Conservation (phyloP, 257 asterid species). For the Fraxinus quadrangulata region DNA sequence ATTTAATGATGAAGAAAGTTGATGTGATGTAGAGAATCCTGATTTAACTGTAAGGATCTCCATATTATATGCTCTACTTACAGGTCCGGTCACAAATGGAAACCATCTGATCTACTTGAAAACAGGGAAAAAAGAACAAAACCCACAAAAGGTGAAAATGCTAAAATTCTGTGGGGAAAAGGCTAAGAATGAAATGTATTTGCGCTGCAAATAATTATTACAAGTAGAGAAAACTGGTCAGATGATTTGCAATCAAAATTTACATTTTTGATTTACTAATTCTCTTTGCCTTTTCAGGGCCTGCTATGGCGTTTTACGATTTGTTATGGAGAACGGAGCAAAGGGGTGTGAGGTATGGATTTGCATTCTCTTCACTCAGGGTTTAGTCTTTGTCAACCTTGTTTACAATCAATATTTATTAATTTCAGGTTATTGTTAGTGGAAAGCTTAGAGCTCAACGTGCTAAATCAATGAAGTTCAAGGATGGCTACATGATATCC, state of each 20-base stretch:
- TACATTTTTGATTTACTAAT: not conserved
- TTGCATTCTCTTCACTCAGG: not conserved
- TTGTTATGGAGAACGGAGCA: conserved; percentile 51
- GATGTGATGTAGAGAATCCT: not conserved
- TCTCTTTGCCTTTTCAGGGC: conserved; percentile 30
- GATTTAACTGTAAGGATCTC: not conserved
- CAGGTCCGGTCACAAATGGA: not conserved
- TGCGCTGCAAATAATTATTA: not conserved
- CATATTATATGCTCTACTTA: not conserved
- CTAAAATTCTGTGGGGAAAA: not conserved
- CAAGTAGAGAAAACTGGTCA: not conserved
- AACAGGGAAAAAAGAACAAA: not conserved
- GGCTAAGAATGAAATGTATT: not conserved
- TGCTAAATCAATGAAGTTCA: conserved; percentile 64
- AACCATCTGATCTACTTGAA: not conserved
- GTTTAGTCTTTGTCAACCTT: not conserved
- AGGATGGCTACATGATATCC: conserved; percentile 65
- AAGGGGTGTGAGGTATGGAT: conserved; percentile 46
- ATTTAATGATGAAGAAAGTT: not conserved
- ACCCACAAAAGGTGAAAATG: not conserved
- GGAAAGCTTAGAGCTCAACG: conserved; percentile 67
- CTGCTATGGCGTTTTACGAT: conserved; percentile 44
- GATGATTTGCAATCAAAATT: not conserved
- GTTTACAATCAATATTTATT: not conserved
- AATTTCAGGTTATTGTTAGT: conserved; percentile 56